Percentiles rank a stretch among this genome's conserved stretches.
phyloP scores from a whole-genome alignment of 164 flowering plant species.

The Brasenia schreberi region DNA sequence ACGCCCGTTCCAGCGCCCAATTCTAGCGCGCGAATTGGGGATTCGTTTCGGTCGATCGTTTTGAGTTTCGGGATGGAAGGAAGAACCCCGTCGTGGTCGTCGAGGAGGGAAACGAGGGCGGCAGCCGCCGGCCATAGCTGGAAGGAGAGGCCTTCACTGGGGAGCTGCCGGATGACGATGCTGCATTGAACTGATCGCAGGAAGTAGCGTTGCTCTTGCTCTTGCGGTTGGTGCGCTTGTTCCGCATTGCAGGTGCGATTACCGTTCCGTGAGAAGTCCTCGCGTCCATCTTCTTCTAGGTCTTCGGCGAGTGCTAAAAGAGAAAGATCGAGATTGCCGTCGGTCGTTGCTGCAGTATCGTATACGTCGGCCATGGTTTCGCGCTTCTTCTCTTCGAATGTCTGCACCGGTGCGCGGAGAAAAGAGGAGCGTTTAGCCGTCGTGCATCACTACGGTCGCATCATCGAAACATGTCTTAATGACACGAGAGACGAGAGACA shows the following conservation, averaged over 20 bases:
- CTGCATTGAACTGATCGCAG: slow-evolving; percentile 34
- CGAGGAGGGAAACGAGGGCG: slow-evolving; percentile 61
- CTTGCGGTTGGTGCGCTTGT: not conserved
- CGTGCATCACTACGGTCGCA: no score
- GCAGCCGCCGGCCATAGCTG: slow-evolving; percentile 97
- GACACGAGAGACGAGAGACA: no score
- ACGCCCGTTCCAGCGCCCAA: slow-evolving; percentile 81
- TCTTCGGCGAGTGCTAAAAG: not conserved
- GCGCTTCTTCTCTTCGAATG: not conserved
- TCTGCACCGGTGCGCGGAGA: no score
- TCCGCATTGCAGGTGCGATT: not conserved
- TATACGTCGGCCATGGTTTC: not conserved
- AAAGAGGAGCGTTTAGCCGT: no score
- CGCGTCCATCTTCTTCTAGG: not conserved
- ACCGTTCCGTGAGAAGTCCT: not conserved
- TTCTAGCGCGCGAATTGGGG: slow-evolving; percentile 52
- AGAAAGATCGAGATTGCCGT: not conserved
- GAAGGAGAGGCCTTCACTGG: slow-evolving; percentile 79
- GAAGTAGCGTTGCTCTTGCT: slow-evolving; percentile 19
- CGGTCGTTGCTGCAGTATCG: not conserved
- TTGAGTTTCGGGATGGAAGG: slow-evolving; percentile 13
- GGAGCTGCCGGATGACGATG: slow-evolving; percentile 49
- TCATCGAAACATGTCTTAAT: no score
- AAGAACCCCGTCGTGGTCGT: slow-evolving; percentile 17
- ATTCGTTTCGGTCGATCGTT: not conserved